Percentiles rank a stretch among this genome's conserved stretches.
Evolutionary conservation across 495 filamentous ascomycete genomes (phyloP).

Genomic region (Barbatosphaeria neglecta): DNA sequence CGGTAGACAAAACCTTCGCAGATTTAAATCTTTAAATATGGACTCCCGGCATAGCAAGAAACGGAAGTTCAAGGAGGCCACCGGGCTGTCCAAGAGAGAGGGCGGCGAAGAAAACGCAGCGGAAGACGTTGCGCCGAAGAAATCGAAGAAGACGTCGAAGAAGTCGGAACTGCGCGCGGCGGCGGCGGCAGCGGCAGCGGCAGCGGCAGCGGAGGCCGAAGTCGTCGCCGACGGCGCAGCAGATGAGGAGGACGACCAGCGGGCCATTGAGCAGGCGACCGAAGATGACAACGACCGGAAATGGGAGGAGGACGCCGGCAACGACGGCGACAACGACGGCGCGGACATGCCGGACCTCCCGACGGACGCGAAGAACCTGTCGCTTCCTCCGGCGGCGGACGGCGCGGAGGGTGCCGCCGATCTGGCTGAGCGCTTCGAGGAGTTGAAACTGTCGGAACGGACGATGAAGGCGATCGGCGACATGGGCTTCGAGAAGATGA

Average conservation of each 20-base stretch:
- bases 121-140: slow-evolving; percentile 12
- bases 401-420: background rate
- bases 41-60: slow-evolving; percentile 33
- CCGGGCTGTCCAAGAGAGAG: slow-evolving; percentile 13
- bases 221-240: slow-evolving; percentile 6
- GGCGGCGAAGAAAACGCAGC: slow-evolving; percentile 4
- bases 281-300: slow-evolving; percentile 14
- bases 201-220: slow-evolving; percentile 14
- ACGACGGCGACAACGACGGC: slow-evolving; percentile 2
- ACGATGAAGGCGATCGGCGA: slow-evolving; percentile 79
- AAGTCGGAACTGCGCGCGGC: no score
- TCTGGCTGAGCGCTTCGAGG: slow-evolving; percentile 43
- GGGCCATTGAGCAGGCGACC: slow-evolving; percentile 11
- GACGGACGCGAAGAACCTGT: background rate
- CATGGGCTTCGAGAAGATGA: slow-evolving; percentile 93
- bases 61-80: slow-evolving; percentile 32
- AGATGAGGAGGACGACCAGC: slow-evolving; percentile 6
- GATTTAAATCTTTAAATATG: slow-evolving; percentile 15
- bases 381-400: slow-evolving; percentile 5
- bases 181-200: no score
- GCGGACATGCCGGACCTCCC: background rate
- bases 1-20: no score
- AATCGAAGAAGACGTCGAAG: slow-evolving; percentile 18
- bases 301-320: slow-evolving; percentile 12
- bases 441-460: slow-evolving; percentile 75